Conservation (phyloP, 2,329 filamentous ascomycete species). For the Monosporascus sp. region DNA sequence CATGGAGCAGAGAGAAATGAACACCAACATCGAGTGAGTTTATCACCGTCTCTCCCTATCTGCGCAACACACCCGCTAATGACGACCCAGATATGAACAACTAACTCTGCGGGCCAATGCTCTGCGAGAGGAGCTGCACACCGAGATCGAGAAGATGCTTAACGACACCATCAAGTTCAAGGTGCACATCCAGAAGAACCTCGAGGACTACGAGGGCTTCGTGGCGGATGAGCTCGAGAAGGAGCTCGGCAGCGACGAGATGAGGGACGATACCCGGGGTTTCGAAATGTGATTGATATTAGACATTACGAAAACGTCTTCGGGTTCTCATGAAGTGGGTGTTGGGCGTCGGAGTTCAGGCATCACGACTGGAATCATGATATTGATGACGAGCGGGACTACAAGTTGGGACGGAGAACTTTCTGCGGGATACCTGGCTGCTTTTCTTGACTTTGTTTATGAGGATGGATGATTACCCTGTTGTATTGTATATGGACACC, state of each 20-base stretch:
- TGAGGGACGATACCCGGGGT: conserved; percentile 44
- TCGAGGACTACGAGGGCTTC: conserved; percentile 93
- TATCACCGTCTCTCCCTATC: background rate
- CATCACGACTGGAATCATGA: background rate
- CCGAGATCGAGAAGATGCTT: conserved; percentile 89
- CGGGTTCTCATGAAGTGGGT: background rate
- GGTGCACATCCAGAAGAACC: conserved; percentile 85
- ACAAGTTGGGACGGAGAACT: background rate
- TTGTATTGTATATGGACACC: background rate
- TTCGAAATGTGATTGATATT: background rate
- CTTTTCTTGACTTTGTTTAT: background rate
- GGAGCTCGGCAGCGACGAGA: conserved; percentile 64
- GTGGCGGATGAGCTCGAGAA: conserved; percentile 90
- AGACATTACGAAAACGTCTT: background rate
- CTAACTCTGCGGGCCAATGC: conserved; percentile 77
- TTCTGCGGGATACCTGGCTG: background rate
- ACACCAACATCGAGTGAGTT: conserved; percentile 86
- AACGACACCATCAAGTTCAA: conserved; percentile 99
- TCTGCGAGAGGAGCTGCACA: conserved; percentile 94
- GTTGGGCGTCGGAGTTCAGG: background rate
- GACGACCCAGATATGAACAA: conserved; percentile 71
- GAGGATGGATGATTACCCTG: background rate
- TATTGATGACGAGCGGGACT: background rate
- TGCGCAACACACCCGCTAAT: conserved; percentile 2
- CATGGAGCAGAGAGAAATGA: conserved; percentile 94